Evolutionary conservation across 768 basidiomycete species (phyloP).

Genomic region (Leccinum arenicola): DNA sequence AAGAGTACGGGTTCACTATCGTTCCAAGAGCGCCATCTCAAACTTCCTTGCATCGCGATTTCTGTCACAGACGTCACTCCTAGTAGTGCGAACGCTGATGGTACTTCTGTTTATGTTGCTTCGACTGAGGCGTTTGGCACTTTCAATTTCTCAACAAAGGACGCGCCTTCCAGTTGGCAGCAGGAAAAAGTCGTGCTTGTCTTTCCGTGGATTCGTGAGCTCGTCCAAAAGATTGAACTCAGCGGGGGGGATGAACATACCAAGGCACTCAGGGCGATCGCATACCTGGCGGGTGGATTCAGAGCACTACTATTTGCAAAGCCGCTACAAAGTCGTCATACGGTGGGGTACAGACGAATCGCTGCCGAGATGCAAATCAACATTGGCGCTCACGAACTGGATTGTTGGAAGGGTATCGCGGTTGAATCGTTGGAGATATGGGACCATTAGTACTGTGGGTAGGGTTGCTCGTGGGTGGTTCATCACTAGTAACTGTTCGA

Average conservation of each 20-base stretch:
- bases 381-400: neutral
- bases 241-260: neutral
- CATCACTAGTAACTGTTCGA: too few species aligned
- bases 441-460: neutral
- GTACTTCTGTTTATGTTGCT: neutral
- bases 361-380: constrained; percentile 1
- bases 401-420: neutral
- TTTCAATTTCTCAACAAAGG: neutral
- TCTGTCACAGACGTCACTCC: neutral
- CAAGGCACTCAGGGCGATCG: neutral
- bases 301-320: constrained; percentile 6
- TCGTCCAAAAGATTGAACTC: neutral
- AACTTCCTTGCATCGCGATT: constrained; percentile 14
- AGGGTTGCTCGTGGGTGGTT: neutral
- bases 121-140: constrained; percentile 2
- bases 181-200: constrained; percentile 3
- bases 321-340: neutral
- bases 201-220: constrained; percentile 12
- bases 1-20: neutral
- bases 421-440: constrained; percentile 5
- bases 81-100: neutral
- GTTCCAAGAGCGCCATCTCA: constrained; percentile 9
- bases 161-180: neutral
- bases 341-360: constrained; percentile 18
- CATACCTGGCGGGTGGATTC: constrained; percentile 10